Percentiles rank a stretch among this genome's conserved stretches.
Evolutionary conservation across 164 flowering plant genomes (phyloP).

Genomic region (Sextonia rubra): DNA sequence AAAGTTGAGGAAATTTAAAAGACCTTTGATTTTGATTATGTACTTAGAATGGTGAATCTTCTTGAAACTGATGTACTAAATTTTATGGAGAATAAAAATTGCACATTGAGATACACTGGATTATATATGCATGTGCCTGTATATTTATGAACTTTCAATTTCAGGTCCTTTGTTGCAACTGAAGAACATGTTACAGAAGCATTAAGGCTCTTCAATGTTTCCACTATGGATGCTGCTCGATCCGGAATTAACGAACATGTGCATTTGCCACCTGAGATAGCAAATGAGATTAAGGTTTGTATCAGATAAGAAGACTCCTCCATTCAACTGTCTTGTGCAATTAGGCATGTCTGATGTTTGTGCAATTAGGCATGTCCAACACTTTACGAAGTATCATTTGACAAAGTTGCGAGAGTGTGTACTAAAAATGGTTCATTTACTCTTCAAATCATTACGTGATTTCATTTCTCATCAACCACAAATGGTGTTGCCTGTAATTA

Average conservation of each 20-base stretch:
- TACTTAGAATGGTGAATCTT: too few relatives aligned
- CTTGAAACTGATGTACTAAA: too few relatives aligned
- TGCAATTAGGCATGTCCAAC: background rate
- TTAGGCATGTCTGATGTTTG: background rate
- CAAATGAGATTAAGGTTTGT: conserved; percentile 83
- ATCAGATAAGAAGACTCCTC: background rate
- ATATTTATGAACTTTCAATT: background rate
- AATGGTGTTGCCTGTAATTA: background rate
- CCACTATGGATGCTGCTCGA: conserved; percentile 96
- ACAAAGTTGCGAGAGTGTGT: background rate
- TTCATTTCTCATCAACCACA: too few relatives aligned
- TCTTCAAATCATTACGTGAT: background rate
- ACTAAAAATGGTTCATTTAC: background rate
- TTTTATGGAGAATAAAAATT: too few relatives aligned
- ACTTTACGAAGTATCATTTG: background rate
- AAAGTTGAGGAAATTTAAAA: too few relatives aligned
- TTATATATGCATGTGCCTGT: background rate
- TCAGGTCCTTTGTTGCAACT: conserved; percentile 78
- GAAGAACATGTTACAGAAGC: conserved; percentile 85
- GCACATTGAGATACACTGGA: too few relatives aligned
- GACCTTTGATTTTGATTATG: too few relatives aligned
- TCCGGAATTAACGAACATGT: conserved; percentile 83
- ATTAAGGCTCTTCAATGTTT: conserved; percentile 67
- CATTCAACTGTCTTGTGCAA: background rate
- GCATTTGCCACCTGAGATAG: conserved; percentile 74